Evolutionary conservation across 2,329 filamentous ascomycete species (phyloP), one percentile per base, ranked within the genome.

Genomic region (Aspergillus niger): DNA sequence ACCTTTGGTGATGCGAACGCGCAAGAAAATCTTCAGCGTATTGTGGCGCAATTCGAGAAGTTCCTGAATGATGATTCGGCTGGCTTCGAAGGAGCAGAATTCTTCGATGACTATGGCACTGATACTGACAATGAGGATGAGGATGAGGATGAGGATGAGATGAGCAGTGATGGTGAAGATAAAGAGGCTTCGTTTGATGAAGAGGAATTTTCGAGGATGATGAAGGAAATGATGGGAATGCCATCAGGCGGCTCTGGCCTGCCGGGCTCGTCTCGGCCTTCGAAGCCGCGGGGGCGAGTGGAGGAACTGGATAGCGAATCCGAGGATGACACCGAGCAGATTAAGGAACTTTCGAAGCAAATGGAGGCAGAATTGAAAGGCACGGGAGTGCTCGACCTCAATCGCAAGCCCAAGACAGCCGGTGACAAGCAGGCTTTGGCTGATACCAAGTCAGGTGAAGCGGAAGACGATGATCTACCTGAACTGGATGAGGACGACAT

Each of bases 31-130:
- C 80, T 99, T 22, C 88, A 90, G 57, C 94, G 94, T 71, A 97
- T 98, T 73, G 95, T 99, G 0, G 89, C 91, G 50, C 86, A 92
- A n/a, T 98, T 99, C 70, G 92, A 97, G 71, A 83, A 90, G 11
- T 98, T 99, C 68, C 77, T 99, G 49, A 91, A 96, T 58, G 91
- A 98, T 68, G 90, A 96, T 10, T 85, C 84, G 49, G 92, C 92
- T 0, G 93, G 91, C 1, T 74, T 88, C 5, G 92, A 96, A 50
- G 94, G 92, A 0, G 91, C 89, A 0, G 87, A 91, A 61, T 76
- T 91, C 26, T 74, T 82, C 30, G 82, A 85, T 62, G 89, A 91
- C 8, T 91, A 91, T 83, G 90, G 91, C 61, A 77, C 83, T 15
- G 88, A 90, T 62, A 82, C 87, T 47, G 81, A 85, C 11, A 80